Percentiles rank a stretch among this genome's conserved stretches.
phyloP scores from a whole-genome alignment of 202 grass and related monocot species.

The Elaeis oleifera region DNA sequence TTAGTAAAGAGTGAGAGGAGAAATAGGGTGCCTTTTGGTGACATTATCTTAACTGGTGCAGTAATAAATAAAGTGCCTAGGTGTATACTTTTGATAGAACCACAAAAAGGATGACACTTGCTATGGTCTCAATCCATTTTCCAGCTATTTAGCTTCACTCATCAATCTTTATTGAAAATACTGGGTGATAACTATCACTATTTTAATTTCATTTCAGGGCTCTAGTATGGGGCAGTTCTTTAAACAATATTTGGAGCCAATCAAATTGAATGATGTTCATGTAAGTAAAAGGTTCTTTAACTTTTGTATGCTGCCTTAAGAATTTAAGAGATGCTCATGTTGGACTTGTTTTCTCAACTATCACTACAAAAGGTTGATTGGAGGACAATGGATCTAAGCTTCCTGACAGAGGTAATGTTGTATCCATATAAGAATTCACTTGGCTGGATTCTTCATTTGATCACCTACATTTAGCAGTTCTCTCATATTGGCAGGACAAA shows the following conservation, averaged over 20 bases:
- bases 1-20: too few species aligned
- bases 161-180: too few species aligned
- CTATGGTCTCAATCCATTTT: too few species aligned
- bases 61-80: too few species aligned
- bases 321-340: not conserved
- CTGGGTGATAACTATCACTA: not conserved
- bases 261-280: conserved; percentile 87
- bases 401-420: conserved; percentile 61
- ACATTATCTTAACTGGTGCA: too few species aligned
- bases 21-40: too few species aligned
- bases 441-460: too few species aligned
- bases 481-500: conserved; percentile 42
- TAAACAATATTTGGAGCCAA: conserved; percentile 70
- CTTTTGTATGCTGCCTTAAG: conserved; percentile 6
- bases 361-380: conserved; percentile 61
- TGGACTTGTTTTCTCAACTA: conserved; percentile 20
- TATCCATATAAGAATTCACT: not conserved
- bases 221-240: conserved; percentile 98
- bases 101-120: too few species aligned
- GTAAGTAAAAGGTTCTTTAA: conserved; percentile 31
- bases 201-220: conserved; percentile 49
- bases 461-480: too few species aligned
- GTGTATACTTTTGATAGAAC: too few species aligned
- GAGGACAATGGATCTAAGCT: conserved; percentile 75
- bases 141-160: too few species aligned